phyloP scores from a whole-genome alignment of 306 rosid species.

The Quercus cerris region DNA sequence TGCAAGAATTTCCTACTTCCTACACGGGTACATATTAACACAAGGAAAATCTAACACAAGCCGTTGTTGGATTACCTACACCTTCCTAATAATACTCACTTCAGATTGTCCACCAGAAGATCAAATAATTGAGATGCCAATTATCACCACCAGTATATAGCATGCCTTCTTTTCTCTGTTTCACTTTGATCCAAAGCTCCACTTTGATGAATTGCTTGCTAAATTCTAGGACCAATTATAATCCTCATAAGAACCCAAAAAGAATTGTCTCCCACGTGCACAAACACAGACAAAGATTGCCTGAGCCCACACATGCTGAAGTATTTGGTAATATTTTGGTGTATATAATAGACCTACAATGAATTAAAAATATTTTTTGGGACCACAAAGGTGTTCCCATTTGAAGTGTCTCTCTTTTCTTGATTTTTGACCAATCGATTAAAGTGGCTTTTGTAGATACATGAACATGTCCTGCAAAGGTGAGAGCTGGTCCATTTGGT shows the following conservation, averaged over 20 bases:
- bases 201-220: background rate
- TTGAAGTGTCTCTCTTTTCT: background rate
- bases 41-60: conserved; percentile 6
- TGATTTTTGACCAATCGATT: background rate
- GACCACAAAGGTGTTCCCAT: conserved; percentile 7
- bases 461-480: conserved; percentile 66
- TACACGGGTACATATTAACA: conserved; percentile 7
- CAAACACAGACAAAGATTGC: background rate
- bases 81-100: background rate
- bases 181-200: background rate
- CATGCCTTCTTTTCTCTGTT: background rate
- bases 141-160: background rate
- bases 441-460: conserved; percentile 42
- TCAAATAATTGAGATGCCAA: conserved; percentile 10
- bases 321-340: background rate
- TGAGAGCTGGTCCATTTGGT: conserved; percentile 48
- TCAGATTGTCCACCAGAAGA: background rate
- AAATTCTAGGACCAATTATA: background rate
- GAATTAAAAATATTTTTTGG: conserved; percentile 11
- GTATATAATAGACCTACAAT: background rate
- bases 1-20: conserved; percentile 28
- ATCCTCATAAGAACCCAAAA: too few relatives aligned
- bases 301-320: background rate
- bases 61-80: background rate
- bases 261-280: background rate